Percentiles rank a stretch among this genome's conserved stretches.
These are phyloP conservation scores for Cladosporium sp. DNA, from an alignment of 2,329 filamentous ascomycete species.

Conservation along the genomic window DNA sequence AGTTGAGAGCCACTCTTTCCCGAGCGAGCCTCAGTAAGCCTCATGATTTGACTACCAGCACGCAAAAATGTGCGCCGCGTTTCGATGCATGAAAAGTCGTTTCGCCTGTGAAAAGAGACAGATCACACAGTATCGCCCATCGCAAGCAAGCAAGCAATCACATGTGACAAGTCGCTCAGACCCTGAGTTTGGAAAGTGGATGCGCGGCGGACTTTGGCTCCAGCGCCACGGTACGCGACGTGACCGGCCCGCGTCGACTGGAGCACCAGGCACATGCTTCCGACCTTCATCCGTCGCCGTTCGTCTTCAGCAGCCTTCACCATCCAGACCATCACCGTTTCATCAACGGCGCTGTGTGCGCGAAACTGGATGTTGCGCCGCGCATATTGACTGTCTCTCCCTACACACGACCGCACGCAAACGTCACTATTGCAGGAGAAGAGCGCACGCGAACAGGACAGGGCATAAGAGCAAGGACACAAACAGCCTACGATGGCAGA, in stretches of 20 bases:
- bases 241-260: not conserved
- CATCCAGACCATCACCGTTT: constrained; percentile 4
- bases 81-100: no score
- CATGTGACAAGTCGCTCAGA: constrained; percentile 7
- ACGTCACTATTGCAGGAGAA: not conserved
- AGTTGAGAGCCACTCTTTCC: not conserved
- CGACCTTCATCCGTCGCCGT: constrained; percentile 13
- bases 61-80: not conserved
- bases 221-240: constrained; percentile 9
- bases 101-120: not conserved
- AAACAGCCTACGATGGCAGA: constrained; percentile 17
- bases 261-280: constrained; percentile 6
- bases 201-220: not conserved
- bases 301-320: constrained; percentile 11
- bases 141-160: not conserved
- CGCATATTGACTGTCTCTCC: constrained; percentile 1
- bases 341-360: constrained; percentile 10
- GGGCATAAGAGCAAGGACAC: constrained; percentile 8
- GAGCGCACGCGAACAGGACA: not conserved
- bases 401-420: not conserved
- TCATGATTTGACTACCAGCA: not conserved
- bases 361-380: not conserved
- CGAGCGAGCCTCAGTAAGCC: rapidly evolving
- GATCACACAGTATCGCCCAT: not conserved
- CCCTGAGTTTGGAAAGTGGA: constrained; percentile 4